phyloP scores from a whole-genome alignment of 345 rosid species.

The Lumnitzera racemosa region DNA sequence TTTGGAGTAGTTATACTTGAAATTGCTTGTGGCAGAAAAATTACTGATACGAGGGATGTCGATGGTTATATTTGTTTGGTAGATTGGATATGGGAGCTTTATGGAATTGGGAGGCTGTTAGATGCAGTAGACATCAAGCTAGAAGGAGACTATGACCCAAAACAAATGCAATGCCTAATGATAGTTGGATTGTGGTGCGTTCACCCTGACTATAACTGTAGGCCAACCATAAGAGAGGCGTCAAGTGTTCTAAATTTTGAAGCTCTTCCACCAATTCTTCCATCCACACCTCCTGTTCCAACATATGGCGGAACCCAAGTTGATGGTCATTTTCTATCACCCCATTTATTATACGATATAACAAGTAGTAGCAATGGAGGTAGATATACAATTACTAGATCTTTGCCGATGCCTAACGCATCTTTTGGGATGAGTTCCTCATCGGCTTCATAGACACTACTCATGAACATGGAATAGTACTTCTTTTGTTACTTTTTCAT shows the following conservation, averaged over 20 bases:
- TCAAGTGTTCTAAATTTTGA: conserved; percentile 5
- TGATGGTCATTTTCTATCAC: too few relatives aligned
- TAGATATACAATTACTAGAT: too few relatives aligned
- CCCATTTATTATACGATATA: too few relatives aligned
- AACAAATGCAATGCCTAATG: conserved; percentile 5
- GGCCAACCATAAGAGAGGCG: conserved; percentile 10
- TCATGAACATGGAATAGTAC: too few relatives aligned
- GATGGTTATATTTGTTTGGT: background rate
- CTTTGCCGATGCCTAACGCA: too few relatives aligned
- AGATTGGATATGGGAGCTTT: background rate
- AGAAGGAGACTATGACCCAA: background rate
- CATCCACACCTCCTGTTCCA: background rate
- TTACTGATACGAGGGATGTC: background rate
- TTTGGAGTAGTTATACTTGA: conserved; percentile 1
- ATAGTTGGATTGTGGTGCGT: conserved; percentile 14
- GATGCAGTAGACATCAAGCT: conserved; percentile 1
- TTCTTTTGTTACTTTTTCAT: too few relatives aligned
- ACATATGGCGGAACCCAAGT: too few relatives aligned
- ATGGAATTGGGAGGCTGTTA: conserved; percentile 1
- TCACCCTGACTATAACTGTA: conserved; percentile 9
- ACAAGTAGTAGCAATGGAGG: too few relatives aligned
- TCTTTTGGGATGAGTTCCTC: too few relatives aligned
- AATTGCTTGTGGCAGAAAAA: background rate
- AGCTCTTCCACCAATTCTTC: conserved; percentile 1
- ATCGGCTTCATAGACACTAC: too few relatives aligned